Evolutionary conservation across 176 grass and related monocot species (phyloP), one percentile per base, ranked within the genome.

Genomic region (Echinochloa phyllopogon): DNA sequence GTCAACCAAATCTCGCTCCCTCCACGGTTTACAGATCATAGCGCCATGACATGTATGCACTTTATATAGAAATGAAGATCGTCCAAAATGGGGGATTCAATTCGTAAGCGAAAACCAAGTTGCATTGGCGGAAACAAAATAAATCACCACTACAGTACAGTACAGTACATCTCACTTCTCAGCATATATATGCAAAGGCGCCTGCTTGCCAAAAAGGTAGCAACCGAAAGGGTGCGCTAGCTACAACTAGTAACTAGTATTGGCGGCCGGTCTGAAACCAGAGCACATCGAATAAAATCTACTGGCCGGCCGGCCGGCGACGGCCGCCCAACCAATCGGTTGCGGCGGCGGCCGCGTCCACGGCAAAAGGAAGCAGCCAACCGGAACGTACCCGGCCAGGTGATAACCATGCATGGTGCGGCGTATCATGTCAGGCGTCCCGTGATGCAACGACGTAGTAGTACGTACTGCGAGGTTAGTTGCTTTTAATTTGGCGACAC

Each of bases 261-360:
- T 2, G 29, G 29, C 29, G 29, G 29, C 65, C 17, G 65, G 7
- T 50, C 49, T 20, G 13, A n/a, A 4, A 25, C 74, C 37, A 24
- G n/a, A 61, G 27, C 62, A 2, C 41, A 27, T 45, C 69, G 24
- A 39, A 64, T 39, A 18, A 75, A 51, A 69, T 14, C 45, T 14
- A 12, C 24, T 25, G 18, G 14, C 24, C 41, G 18, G 14, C 49
- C 25, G 25, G 29, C 64, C 76, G 67, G 44, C 68, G 51, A 18
- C 51, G 51, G 51, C 51, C 51, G 51, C 10, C 55, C 69, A 87
- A 81, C 77, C 69, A 66, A 81, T 74, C 47, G 37, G 76, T 52
- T 41, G 40, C 41, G 21, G 10, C 21, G 20, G 58, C 41, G 2
- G 53, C 53, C 47, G 11, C 39, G 40, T 86, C 84, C 64, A 36